Evolutionary conservation across 257 asterid genomes (phyloP).

Genomic region (Plantago elongata): DNA sequence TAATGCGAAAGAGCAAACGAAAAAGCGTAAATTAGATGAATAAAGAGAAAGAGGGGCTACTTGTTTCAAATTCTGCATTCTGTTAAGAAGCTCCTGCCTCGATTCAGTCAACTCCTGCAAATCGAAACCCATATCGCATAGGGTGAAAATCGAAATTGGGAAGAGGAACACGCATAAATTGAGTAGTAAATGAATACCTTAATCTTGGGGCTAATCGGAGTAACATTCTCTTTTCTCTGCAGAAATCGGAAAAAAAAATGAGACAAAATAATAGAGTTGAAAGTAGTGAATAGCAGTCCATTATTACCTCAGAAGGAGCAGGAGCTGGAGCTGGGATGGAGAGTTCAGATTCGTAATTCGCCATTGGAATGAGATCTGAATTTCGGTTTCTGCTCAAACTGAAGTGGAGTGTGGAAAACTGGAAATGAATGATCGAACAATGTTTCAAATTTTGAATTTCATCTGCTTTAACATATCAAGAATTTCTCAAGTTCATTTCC

Average conservation of each 20-base stretch:
- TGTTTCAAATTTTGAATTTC: too few relatives aligned
- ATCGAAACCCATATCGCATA: neutral
- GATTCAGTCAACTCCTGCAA: conserved; percentile 46
- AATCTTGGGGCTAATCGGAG: conserved; percentile 38
- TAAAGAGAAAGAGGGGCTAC: conserved; percentile 9
- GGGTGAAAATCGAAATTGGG: neutral
- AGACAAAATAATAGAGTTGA: neutral
- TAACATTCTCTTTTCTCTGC: conserved; percentile 44
- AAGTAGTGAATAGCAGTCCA: neutral
- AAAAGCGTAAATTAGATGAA: too few relatives aligned
- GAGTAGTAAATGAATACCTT: conserved; percentile 27
- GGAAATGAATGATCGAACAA: too few relatives aligned
- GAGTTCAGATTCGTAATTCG: conserved; percentile 26
- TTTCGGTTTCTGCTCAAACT: too few relatives aligned
- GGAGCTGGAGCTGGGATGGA: conserved; percentile 8
- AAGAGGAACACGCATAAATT: neutral
- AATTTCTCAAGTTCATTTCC: too few relatives aligned
- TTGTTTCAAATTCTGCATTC: conserved; percentile 49
- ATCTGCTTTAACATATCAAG: too few relatives aligned
- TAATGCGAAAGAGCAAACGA: too few relatives aligned
- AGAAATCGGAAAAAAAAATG: neutral
- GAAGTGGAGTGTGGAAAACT: too few relatives aligned
- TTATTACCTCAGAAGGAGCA: conserved; percentile 24
- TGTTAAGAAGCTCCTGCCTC: conserved; percentile 42
- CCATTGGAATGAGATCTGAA: conserved; percentile 17